A percentile compares a stretch with the other conserved stretches of the same genome.
Conservation (phyloP, 306 rosid genomes). For the Dryas alaskensis region DNA sequence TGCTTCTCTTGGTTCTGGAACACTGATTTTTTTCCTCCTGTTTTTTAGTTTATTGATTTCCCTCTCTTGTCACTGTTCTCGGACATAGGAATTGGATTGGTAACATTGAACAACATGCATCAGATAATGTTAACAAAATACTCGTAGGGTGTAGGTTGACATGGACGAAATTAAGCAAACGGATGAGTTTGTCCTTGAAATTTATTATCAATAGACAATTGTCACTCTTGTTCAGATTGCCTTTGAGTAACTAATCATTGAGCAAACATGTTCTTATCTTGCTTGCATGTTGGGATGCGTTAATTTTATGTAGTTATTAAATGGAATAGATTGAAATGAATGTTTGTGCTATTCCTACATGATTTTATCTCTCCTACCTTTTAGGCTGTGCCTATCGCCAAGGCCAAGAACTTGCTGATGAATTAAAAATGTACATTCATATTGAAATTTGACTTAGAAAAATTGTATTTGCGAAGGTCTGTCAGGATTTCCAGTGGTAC, state of each 20-base stretch:
- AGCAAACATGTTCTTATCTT: not conserved
- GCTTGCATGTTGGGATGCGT: constrained; percentile 9
- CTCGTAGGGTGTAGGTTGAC: constrained; percentile 85
- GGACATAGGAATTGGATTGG: constrained; percentile 97
- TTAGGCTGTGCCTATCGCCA: constrained; percentile 88
- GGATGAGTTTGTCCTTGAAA: constrained; percentile 47
- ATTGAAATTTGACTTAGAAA: too few relatives aligned
- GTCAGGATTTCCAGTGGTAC: too few relatives aligned
- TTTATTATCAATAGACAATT: not conserved
- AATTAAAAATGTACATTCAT: constrained; percentile 19
- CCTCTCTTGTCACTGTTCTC: constrained; percentile 31
- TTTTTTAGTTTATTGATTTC: not conserved
- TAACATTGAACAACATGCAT: constrained; percentile 96
- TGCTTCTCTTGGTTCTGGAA: constrained; percentile 15
- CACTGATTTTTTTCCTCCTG: not conserved
- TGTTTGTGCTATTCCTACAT: not conserved
- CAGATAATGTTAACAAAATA: constrained; percentile 88
- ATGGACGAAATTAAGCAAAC: constrained; percentile 77
- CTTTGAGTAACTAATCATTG: not conserved
- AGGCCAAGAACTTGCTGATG: constrained; percentile 97
- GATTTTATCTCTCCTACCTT: not conserved
- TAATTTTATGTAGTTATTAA: not conserved
- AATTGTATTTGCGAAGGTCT: too few relatives aligned
- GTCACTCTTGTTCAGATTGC: not conserved
- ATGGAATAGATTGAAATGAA: not conserved